Evolutionary conservation across 2,329 filamentous ascomycete genomes (phyloP).

Genomic region (Aspergillus felis): DNA sequence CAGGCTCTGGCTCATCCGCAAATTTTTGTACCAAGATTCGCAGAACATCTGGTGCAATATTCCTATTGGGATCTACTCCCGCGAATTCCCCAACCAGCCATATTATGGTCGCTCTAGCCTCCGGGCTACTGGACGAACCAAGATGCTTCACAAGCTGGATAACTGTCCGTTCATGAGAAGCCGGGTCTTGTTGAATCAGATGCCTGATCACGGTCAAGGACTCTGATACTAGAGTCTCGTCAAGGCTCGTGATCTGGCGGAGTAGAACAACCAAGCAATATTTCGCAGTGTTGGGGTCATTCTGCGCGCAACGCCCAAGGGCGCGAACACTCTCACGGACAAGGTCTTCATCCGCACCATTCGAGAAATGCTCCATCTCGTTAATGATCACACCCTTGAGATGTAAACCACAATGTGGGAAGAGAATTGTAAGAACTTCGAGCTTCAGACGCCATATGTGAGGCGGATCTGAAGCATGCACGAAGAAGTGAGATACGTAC

Average conservation of each 20-base stretch:
- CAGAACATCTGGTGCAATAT: constrained; percentile 88
- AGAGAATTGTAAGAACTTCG: constrained; percentile 85
- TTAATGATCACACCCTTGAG: constrained; percentile 83
- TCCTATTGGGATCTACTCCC: constrained; percentile 72
- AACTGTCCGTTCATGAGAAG: constrained; percentile 77
- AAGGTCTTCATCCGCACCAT: constrained; percentile 67
- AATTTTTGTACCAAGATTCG: constrained; percentile 85
- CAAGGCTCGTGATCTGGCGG: constrained; percentile 80
- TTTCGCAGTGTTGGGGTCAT: constrained; percentile 64
- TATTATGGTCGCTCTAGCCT: constrained; percentile 88
- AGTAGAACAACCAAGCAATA: constrained; percentile 80
- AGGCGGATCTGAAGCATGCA: constrained; percentile 72
- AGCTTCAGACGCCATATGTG: constrained; percentile 89
- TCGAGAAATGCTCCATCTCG: constrained; percentile 90
- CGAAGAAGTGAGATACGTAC: constrained; percentile 84
- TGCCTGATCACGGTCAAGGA: constrained; percentile 93
- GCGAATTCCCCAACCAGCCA: constrained; percentile 97
- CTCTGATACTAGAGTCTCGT: constrained; percentile 84
- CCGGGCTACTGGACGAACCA: constrained; percentile 79
- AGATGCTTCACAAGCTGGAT: constrained; percentile 86
- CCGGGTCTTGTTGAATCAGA: constrained; percentile 85
- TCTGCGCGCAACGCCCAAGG: constrained; percentile 89
- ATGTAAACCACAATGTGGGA: constrained; percentile 72
- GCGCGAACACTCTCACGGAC: constrained; percentile 87
- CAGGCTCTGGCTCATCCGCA: constrained; percentile 73